Evolutionary conservation across 306 rosid species (phyloP).

Genomic region (Fagus crenata): DNA sequence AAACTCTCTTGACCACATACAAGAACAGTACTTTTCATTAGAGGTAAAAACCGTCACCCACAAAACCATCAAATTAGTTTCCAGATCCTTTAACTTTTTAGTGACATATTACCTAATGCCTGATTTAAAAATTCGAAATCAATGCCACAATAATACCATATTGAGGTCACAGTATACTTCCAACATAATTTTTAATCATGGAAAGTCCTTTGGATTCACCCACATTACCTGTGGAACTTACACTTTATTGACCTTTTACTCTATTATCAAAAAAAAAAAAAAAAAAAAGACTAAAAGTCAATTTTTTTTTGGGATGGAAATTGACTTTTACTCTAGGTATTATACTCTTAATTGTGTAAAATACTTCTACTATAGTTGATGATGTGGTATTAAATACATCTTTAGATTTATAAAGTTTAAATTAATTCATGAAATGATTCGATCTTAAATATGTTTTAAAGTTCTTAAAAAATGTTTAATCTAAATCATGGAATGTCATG

Average conservation of each 20-base stretch:
- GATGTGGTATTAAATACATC: no score
- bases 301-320: no score
- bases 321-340: no score
- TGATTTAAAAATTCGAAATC: not conserved
- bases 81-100: not conserved
- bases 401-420: no score
- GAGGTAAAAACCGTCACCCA: not conserved
- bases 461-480: no score
- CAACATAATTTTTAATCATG: not conserved
- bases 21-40: not conserved
- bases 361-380: no score
- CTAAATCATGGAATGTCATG: no score
- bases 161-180: not conserved
- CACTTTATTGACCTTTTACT: not conserved
- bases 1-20: not conserved
- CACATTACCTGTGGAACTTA: not conserved
- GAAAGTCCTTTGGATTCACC: not conserved
- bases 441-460: no score
- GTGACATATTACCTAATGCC: not conserved
- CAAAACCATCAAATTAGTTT: not conserved
- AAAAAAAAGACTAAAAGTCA: no score
- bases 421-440: no score
- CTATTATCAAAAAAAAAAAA: no score
- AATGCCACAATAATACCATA: not conserved
- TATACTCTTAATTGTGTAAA: no score